Conservation (phyloP, 768 basidiomycete species). For the Gloeopeniophorella convolvens region DNA sequence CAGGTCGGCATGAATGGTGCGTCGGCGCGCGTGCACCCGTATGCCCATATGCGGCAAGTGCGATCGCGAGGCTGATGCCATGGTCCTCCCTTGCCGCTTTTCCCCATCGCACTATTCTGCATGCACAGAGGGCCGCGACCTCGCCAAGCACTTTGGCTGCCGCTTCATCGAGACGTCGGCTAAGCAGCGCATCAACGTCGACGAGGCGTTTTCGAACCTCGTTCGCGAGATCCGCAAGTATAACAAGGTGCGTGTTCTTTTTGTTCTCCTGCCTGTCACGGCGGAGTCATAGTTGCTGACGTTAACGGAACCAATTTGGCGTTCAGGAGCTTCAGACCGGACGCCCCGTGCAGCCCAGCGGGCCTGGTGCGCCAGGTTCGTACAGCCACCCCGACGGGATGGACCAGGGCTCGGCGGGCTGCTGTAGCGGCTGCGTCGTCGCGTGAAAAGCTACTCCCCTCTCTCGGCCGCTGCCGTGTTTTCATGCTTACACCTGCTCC, state of each 20-base stretch:
- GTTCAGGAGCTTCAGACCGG: slow-evolving; percentile 71
- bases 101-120: background rate
- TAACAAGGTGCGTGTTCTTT: slow-evolving; percentile 61
- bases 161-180: slow-evolving; percentile 96
- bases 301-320: background rate
- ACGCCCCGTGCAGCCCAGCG: slow-evolving; percentile 51
- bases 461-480: slow-evolving; percentile 13
- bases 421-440: slow-evolving; percentile 67
- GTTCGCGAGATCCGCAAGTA: slow-evolving; percentile 92
- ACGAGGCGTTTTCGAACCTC: slow-evolving; percentile 89
- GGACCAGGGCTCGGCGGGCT: slow-evolving; percentile 51
- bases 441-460: slow-evolving; percentile 28
- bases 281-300: background rate
- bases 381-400: slow-evolving; percentile 42
- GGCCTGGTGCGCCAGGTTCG: slow-evolving; percentile 37
- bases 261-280: background rate
- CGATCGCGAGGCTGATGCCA: background rate
- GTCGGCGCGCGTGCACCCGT: slow-evolving; percentile 20
- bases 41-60: too few relatives aligned
- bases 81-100: background rate
- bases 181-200: slow-evolving; percentile 94
- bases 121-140: slow-evolving; percentile 92
- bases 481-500: slow-evolving; percentile 1
- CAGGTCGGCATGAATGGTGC: slow-evolving; percentile 93
- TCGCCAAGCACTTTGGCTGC: slow-evolving; percentile 91